These are phyloP conservation scores for Suillus occidentalis DNA, from an alignment of 768 basidiomycete species.

Conservation along the genomic window DNA sequence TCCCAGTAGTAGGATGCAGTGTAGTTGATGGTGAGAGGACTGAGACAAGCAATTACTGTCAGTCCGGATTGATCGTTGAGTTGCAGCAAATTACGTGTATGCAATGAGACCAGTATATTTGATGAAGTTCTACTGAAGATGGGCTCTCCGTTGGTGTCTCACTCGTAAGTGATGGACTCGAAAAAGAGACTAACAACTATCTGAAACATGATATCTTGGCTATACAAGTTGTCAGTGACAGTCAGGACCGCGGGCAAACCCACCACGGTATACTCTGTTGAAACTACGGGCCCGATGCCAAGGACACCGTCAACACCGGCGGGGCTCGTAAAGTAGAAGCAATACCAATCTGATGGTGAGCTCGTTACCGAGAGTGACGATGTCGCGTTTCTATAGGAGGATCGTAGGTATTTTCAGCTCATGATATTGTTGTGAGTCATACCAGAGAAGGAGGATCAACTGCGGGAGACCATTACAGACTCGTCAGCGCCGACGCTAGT, in stretches of 20 bases:
- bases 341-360: background rate
- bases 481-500: constrained; percentile 48
- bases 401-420: background rate
- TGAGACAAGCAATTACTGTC: background rate
- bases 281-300: background rate
- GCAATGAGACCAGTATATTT: background rate
- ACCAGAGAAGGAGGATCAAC: constrained; percentile 61
- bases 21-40: background rate
- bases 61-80: background rate
- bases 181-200: constrained; percentile 52
- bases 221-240: constrained; percentile 55
- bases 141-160: background rate
- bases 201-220: constrained; percentile 38
- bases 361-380: constrained; percentile 34
- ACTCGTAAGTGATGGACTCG: constrained; percentile 37
- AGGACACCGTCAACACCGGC: background rate
- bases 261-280: background rate
- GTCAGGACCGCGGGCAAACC: constrained; percentile 25
- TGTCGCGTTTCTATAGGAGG: constrained; percentile 28
- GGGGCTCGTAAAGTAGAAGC: background rate
- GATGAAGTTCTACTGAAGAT: background rate
- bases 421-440: background rate
- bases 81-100: background rate
- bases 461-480: constrained; percentile 55
- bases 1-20: background rate